A percentile compares a stretch with the other conserved stretches of the same genome.
These are phyloP conservation scores for Podila epicladia DNA, from an alignment of 192 early-diverging fungal genomes.

Conservation along the genomic window DNA sequence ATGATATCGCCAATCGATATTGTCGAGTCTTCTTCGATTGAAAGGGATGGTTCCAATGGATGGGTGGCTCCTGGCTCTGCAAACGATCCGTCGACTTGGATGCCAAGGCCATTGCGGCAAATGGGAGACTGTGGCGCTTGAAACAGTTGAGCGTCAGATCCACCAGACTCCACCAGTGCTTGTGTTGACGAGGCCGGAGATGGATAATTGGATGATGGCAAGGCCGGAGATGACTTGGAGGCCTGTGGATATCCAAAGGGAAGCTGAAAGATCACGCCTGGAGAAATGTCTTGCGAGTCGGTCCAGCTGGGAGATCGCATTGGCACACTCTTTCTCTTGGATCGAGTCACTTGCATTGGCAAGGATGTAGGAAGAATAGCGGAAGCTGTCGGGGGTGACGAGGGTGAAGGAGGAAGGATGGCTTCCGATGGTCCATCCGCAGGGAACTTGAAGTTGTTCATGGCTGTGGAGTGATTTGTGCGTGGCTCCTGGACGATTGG, in stretches of 20 bases:
- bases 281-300: constrained; percentile 24
- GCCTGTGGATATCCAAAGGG: constrained; percentile 29
- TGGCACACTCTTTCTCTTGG: constrained; percentile 43
- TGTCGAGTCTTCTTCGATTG: constrained; percentile 22
- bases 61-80: constrained; percentile 30
- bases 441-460: constrained; percentile 46
- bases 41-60: constrained; percentile 26
- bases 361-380: background rate
- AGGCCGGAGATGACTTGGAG: constrained; percentile 2
- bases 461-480: constrained; percentile 15
- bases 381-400: constrained; percentile 4
- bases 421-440: constrained; percentile 7
- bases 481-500: background rate
- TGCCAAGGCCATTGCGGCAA: constrained; percentile 32
- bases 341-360: constrained; percentile 4
- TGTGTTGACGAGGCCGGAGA: background rate
- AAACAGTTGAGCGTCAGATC: constrained; percentile 1
- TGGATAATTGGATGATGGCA: background rate
- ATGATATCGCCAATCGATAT: constrained; percentile 39
- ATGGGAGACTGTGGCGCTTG: constrained; percentile 27
- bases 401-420: constrained; percentile 11
- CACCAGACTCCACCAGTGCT: background rate
- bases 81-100: constrained; percentile 34
- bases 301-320: constrained; percentile 30
- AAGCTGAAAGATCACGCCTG: constrained; percentile 40